Conservation (phyloP, 352 stramenopile species). For the Phytopythium chamaehyphon region DNA sequence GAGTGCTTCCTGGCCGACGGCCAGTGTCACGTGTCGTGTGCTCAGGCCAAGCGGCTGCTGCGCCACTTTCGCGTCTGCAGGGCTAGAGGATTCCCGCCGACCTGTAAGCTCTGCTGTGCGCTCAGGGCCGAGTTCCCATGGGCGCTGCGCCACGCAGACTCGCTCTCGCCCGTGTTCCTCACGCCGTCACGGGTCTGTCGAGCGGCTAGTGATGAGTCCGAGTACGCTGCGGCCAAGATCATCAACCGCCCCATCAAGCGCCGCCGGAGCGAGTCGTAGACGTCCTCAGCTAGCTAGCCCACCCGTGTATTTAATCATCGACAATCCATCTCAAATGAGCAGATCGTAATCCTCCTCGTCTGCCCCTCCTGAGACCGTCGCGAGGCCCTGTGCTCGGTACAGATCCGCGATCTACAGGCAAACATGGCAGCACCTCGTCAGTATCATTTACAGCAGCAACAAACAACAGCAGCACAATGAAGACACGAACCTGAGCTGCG, state of each 20-base stretch:
- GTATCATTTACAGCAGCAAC: not conserved
- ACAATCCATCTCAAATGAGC: constrained; percentile 53
- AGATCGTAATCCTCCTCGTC: constrained; percentile 79
- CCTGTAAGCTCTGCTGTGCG: constrained; percentile 25
- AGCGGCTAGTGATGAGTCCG: constrained; percentile 15
- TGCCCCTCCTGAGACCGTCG: constrained; percentile 48
- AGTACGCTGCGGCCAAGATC: not conserved
- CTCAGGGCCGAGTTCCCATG: constrained; percentile 29
- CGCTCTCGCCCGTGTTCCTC: constrained; percentile 31
- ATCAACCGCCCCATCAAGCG: not conserved
- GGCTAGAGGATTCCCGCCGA: constrained; percentile 15
- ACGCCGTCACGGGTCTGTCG: constrained; percentile 8
- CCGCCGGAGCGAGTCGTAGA: not conserved
- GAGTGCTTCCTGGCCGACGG: constrained; percentile 37
- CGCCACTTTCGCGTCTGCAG: constrained; percentile 43
- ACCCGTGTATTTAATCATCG: constrained; percentile 1
- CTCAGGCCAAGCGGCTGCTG: constrained; percentile 41
- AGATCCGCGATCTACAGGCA: constrained; percentile 66
- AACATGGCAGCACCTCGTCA: constrained; percentile 2
- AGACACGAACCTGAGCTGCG: constrained; percentile 88
- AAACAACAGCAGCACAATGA: not conserved
- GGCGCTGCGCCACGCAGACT: constrained; percentile 29
- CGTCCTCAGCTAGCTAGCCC: too few species aligned
- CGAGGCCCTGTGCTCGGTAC: constrained; percentile 75
- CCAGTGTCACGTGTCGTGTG: constrained; percentile 38